Evolutionary conservation across 257 asterid genomes (phyloP).

Genomic region (Nemophila menziesii): DNA sequence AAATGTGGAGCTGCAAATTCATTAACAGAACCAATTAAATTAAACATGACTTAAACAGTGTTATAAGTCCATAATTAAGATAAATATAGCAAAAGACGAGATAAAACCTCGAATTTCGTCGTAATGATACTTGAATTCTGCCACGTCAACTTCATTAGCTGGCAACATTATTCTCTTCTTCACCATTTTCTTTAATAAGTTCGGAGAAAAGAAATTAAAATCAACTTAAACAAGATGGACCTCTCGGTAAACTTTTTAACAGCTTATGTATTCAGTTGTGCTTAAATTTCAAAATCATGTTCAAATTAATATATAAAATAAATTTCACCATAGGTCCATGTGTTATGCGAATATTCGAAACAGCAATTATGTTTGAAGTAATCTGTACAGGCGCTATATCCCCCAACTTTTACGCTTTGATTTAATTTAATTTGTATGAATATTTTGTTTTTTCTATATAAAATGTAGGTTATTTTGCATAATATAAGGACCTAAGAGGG

Average conservation of each 20-base stretch:
- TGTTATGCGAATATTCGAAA: too few species aligned
- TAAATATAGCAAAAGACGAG: background rate
- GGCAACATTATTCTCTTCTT: conserved; percentile 74
- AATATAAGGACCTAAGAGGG: too few species aligned
- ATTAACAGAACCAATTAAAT: conserved; percentile 1
- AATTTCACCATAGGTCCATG: too few species aligned
- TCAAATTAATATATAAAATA: too few species aligned
- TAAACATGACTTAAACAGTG: background rate
- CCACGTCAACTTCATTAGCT: conserved; percentile 60
- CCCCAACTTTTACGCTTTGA: too few species aligned
- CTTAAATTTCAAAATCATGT: background rate
- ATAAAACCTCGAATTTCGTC: conserved; percentile 56
- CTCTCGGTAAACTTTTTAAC: background rate
- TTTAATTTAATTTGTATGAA: too few species aligned
- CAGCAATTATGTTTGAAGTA: too few species aligned
- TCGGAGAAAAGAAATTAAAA: background rate
- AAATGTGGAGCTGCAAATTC: conserved; percentile 76
- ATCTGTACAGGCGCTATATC: too few species aligned
- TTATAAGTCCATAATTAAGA: background rate
- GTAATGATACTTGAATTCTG: conserved; percentile 45
- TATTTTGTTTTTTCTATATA: too few species aligned
- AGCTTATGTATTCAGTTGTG: too few species aligned
- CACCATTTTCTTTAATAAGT: conserved; percentile 36
- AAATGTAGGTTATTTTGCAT: too few species aligned
- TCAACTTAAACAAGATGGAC: background rate